phyloP scores from a whole-genome alignment of 2,329 filamentous ascomycete species.

The Phaeosphaeria sp. region DNA sequence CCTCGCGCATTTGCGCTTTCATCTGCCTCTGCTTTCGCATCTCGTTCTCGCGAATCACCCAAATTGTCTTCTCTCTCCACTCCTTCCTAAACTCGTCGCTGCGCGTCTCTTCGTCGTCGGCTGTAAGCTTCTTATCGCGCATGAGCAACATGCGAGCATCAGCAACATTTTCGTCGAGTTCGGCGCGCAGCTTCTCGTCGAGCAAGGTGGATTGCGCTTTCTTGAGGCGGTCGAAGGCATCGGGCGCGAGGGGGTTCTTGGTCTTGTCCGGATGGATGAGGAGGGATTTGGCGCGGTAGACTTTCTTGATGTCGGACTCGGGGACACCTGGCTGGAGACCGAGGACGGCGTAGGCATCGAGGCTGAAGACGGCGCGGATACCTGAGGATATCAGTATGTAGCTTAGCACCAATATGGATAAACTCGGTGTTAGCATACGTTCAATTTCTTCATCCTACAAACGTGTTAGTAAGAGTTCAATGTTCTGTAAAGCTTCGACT shows the following conservation, averaged over 20 bases:
- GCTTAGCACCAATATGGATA: background rate
- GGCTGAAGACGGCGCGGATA: conserved; percentile 87
- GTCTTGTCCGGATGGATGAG: conserved; percentile 99
- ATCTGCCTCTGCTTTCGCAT: conserved; percentile 81
- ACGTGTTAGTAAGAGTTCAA: conserved; percentile 16
- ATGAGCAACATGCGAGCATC: conserved; percentile 95
- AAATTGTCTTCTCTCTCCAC: conserved; percentile 89
- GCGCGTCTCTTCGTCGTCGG: conserved; percentile 85
- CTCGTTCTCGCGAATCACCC: conserved; percentile 93
- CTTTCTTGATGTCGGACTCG: conserved; percentile 92
- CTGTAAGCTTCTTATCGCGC: conserved; percentile 90
- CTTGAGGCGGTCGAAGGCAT: conserved; percentile 95
- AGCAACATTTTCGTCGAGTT: conserved; percentile 92
- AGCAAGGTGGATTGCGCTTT: conserved; percentile 91
- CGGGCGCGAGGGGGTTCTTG: conserved; percentile 84
- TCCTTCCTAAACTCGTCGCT: conserved; percentile 81
- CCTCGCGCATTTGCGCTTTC: conserved; percentile 95
- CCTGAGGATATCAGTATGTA: conserved; percentile 30
- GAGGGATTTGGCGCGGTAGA: conserved; percentile 97
- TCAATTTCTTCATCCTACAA: conserved; percentile 90
- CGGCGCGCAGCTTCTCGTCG: conserved; percentile 89
- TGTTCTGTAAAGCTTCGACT: background rate
- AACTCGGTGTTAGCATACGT: conserved; percentile 53
- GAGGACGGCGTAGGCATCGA: conserved; percentile 87
- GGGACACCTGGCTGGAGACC: conserved; percentile 94